Evolutionary conservation across 371 early-diverging fungal genomes (phyloP).

Genomic region (Zychaea mexicana): DNA sequence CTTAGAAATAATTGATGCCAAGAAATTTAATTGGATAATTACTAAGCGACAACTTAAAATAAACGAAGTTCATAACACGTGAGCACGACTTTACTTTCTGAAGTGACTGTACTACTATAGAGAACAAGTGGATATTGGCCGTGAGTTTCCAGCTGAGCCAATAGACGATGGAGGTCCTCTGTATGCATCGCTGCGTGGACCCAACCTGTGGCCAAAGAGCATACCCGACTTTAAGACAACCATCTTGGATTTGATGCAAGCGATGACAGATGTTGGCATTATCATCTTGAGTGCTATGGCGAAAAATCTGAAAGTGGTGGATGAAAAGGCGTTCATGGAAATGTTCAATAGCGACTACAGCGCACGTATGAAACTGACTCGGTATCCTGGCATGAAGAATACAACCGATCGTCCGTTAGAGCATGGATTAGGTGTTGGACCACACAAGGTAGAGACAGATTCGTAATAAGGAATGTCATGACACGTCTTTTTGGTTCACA

Average conservation of each 20-base stretch:
- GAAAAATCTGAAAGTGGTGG: slow-evolving; percentile 40
- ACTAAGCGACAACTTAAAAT: too few relatives aligned
- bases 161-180: slow-evolving; percentile 32
- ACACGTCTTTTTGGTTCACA: too few relatives aligned
- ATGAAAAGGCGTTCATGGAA: slow-evolving; percentile 36
- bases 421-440: slow-evolving; percentile 55
- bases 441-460: slow-evolving; percentile 41
- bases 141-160: slow-evolving; percentile 39
- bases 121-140: slow-evolving; percentile 65
- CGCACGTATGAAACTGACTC: slow-evolving; percentile 45
- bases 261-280: slow-evolving; percentile 47
- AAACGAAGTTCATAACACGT: too few relatives aligned
- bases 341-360: slow-evolving; percentile 54
- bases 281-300: slow-evolving; percentile 51
- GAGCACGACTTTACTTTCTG: neutral
- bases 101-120: too few relatives aligned
- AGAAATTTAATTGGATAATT: too few relatives aligned
- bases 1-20: too few relatives aligned
- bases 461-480: too few relatives aligned
- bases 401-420: slow-evolving; percentile 29
- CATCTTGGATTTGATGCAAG: slow-evolving; percentile 39
- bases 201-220: slow-evolving; percentile 57
- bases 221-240: slow-evolving; percentile 46
- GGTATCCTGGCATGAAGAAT: slow-evolving; percentile 32
- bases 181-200: slow-evolving; percentile 51